These are phyloP conservation scores for Colletotrichum sp. DNA, from an alignment of 2,329 filamentous ascomycete genomes.

Conservation along the genomic window DNA sequence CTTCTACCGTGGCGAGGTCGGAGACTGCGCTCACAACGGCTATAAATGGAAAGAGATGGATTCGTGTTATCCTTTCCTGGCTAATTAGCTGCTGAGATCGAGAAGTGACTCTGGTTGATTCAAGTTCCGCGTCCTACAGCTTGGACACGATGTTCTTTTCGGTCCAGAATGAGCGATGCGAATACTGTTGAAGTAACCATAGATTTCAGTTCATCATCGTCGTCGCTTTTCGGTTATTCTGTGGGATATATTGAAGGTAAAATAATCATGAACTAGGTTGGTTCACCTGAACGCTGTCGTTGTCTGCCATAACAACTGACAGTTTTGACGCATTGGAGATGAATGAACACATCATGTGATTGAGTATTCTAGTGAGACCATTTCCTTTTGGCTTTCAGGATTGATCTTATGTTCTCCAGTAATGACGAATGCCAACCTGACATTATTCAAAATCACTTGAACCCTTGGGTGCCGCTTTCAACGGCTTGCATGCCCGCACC, in stretches of 20 bases:
- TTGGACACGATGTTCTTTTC: neutral
- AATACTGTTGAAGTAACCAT: neutral
- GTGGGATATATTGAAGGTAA: fast-evolving
- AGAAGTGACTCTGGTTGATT: neutral
- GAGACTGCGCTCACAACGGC: neutral
- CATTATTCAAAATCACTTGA: fast-evolving
- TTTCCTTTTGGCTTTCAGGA: fast-evolving
- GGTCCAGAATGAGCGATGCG: neutral
- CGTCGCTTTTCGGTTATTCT: fast-evolving
- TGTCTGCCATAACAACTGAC: neutral
- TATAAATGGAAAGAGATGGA: neutral
- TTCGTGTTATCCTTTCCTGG: neutral
- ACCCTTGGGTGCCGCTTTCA: neutral
- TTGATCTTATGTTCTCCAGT: fast-evolving
- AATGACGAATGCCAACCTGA: neutral
- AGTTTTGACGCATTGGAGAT: neutral
- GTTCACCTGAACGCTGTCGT: fast-evolving
- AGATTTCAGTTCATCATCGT: neutral
- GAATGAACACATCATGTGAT: fast-evolving
- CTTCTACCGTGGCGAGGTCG: too few relatives aligned
- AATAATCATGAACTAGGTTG: too few relatives aligned
- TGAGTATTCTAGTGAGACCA: fast-evolving
- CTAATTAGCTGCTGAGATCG: neutral
- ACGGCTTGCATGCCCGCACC: fast-evolving
- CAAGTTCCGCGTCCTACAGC: neutral